Evolutionary conservation across 768 basidiomycete species (phyloP).

Genomic region (Boletus reticulatus): DNA sequence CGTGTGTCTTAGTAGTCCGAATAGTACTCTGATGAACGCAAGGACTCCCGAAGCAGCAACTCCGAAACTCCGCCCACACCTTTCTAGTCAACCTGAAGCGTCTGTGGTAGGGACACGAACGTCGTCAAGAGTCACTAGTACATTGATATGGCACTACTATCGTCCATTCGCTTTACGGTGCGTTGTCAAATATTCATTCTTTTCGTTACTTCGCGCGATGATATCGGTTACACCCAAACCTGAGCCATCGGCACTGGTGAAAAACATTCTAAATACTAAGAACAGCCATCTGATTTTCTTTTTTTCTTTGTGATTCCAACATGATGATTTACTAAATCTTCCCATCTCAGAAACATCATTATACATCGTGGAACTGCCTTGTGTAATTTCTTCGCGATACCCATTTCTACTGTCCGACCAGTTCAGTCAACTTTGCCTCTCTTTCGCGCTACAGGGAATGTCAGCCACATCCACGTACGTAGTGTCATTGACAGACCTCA

Average conservation of each 20-base stretch:
- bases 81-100: no score
- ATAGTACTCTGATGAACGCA: no score
- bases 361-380: not conserved
- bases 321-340: slow-evolving; percentile 10
- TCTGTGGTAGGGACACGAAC: no score
- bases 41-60: no score
- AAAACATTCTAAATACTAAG: slow-evolving; percentile 30
- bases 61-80: not conserved
- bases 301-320: not conserved
- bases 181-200: not conserved
- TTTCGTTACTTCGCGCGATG: slow-evolving; percentile 14
- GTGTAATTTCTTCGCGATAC: no score
- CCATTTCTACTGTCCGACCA: slow-evolving; percentile 21
- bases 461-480: slow-evolving; percentile 1
- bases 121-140: no score
- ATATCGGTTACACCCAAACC: slow-evolving; percentile 22
- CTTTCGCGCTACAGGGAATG: slow-evolving; percentile 46
- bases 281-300: slow-evolving; percentile 35
- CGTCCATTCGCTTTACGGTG: slow-evolving; percentile 4
- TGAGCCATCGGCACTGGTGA: slow-evolving; percentile 34
- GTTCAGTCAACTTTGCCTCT: slow-evolving; percentile 44
- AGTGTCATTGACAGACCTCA: slow-evolving; percentile 39
- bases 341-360: slow-evolving; percentile 1
- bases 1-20: no score
- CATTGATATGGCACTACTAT: not conserved